Conservation (phyloP, 495 filamentous ascomycete genomes). For the Penicillium manginii region DNA sequence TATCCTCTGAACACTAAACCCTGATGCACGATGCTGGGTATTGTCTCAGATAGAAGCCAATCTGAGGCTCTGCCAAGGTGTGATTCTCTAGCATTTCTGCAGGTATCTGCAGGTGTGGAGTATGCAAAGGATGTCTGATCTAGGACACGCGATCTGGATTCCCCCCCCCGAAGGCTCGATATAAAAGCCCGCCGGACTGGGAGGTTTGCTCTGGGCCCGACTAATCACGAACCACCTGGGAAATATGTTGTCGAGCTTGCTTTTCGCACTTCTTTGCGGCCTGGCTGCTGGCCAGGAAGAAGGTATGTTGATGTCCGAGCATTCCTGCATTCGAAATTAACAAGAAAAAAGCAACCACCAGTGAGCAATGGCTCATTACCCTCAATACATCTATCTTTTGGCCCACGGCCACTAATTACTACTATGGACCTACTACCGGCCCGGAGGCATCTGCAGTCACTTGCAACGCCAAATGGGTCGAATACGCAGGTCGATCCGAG, state of each 20-base stretch:
- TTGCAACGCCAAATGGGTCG: conserved; percentile 30
- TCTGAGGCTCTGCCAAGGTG: not conserved
- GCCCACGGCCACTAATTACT: conserved; percentile 35
- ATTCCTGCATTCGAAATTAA: not conserved
- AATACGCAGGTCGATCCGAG: conserved; percentile 18
- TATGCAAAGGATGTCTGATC: not conserved
- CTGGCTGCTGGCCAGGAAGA: not conserved
- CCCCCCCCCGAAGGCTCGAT: not conserved
- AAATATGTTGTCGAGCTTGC: not conserved
- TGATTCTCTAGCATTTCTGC: not conserved
- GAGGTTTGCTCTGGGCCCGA: not conserved
- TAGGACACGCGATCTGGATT: not conserved
- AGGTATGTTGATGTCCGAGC: not conserved
- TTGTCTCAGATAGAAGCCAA: conserved; percentile 2
- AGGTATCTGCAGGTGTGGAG: not conserved
- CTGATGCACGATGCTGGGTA: not conserved
- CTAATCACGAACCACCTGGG: not conserved
- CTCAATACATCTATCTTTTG: conserved; percentile 31
- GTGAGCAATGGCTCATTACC: conserved; percentile 31
- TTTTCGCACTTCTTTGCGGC: not conserved
- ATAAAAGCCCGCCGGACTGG: not conserved
- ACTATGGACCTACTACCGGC: conserved; percentile 31
- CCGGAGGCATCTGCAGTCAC: conserved; percentile 24
- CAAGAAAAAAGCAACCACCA: conserved; percentile 13
- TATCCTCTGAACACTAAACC: not conserved